Percentiles rank a stretch among this genome's conserved stretches.
phyloP scores from a whole-genome alignment of 1,284 basidiomycete species.

The Tetrapyrgos nigripes region DNA sequence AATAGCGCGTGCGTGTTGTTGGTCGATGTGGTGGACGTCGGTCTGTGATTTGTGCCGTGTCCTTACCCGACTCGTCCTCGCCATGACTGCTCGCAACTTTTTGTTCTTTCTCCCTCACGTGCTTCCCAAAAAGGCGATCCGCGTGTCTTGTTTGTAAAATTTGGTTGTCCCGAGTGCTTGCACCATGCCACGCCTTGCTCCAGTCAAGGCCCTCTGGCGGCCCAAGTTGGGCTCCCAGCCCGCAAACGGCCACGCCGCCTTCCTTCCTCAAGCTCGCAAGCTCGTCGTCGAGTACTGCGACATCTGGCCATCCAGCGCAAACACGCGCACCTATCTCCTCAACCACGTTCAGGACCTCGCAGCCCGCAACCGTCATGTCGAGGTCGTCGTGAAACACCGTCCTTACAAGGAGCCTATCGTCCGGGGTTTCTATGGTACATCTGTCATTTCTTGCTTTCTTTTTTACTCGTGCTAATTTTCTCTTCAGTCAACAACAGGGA shows the following conservation, averaged over 20 bases:
- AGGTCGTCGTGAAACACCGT: conserved; percentile 79
- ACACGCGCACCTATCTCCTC: conserved; percentile 71
- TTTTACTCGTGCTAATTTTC: conserved; percentile 18
- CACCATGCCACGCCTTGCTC: conserved; percentile 25
- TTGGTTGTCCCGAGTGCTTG: no score
- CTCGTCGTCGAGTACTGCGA: conserved; percentile 88
- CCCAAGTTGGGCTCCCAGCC: conserved; percentile 66
- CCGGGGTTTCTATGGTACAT: conserved; percentile 77
- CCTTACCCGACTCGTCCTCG: conserved; percentile 15
- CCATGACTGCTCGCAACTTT: no score
- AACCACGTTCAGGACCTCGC: conserved; percentile 70
- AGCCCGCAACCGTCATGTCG: conserved; percentile 77
- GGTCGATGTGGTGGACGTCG: not conserved
- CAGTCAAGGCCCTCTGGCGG: conserved; percentile 53
- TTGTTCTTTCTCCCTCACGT: no score
- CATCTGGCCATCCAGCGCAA: conserved; percentile 75
- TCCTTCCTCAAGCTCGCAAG: conserved; percentile 78
- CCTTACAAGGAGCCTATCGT: conserved; percentile 76
- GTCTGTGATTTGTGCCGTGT: not conserved
- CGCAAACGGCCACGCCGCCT: conserved; percentile 73
- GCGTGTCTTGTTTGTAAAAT: no score
- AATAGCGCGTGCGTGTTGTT: conserved; percentile 57
- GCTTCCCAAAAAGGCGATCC: no score
- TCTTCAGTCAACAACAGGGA: conserved; percentile 75
- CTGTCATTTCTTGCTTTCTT: conserved; percentile 6